Conservation (phyloP, 345 rosid species). For the Raphanus sativus region DNA sequence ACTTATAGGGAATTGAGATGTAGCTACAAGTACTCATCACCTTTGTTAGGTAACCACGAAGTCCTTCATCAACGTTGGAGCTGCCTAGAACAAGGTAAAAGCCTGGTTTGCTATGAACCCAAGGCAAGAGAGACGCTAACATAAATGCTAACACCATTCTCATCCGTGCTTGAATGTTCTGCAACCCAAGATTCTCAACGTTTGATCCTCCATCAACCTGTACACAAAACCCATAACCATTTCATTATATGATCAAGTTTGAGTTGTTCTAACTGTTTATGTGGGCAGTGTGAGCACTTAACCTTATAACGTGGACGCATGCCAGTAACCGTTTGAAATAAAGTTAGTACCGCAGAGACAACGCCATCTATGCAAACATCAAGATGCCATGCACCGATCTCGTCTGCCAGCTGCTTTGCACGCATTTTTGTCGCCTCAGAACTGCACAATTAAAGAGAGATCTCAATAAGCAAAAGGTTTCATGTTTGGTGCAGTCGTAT, state of each 20-base stretch:
- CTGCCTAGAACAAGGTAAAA: constrained; percentile 94
- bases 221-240: constrained; percentile 22
- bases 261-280: background rate
- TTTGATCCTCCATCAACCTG: constrained; percentile 92
- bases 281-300: background rate
- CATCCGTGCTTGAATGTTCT: constrained; percentile 93
- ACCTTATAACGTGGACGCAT: constrained; percentile 81
- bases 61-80: constrained; percentile 92
- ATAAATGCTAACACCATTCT: constrained; percentile 95
- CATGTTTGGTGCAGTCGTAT: background rate
- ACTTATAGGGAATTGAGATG: background rate
- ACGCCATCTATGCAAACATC: constrained; percentile 79
- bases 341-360: constrained; percentile 70
- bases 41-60: constrained; percentile 95
- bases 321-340: constrained; percentile 85
- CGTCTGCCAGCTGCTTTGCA: constrained; percentile 79
- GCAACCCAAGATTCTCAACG: constrained; percentile 82
- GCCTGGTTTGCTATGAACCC: constrained; percentile 89
- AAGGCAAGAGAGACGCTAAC: constrained; percentile 91
- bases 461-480: background rate
- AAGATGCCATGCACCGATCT: constrained; percentile 96
- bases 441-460: constrained; percentile 49
- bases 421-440: constrained; percentile 66
- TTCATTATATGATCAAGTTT: background rate
- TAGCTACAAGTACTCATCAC: constrained; percentile 35